phyloP scores from a whole-genome alignment of 371 early-diverging fungal species.

The Mortierella sp. region DNA sequence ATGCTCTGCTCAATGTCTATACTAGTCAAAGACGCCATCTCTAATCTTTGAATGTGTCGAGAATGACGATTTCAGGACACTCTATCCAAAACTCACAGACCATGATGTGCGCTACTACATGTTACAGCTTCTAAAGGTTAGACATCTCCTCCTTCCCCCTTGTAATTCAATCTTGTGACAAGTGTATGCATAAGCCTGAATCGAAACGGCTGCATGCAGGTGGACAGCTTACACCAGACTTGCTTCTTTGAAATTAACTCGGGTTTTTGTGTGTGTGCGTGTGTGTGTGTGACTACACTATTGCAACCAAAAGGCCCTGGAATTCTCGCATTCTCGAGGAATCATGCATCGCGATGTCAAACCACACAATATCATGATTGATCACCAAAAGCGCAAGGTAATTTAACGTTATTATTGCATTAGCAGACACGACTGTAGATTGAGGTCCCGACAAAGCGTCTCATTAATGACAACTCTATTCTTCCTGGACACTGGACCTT shows the following conservation, averaged over 20 bases:
- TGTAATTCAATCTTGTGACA: no score
- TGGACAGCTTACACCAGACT: no score
- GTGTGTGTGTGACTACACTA: not conserved
- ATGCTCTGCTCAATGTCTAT: slow-evolving; percentile 7
- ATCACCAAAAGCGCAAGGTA: slow-evolving; percentile 90
- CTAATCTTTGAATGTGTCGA: slow-evolving; percentile 97
- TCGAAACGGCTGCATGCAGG: not conserved
- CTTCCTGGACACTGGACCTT: slow-evolving; percentile 10
- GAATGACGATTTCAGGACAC: slow-evolving; percentile 75
- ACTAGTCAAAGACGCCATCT: slow-evolving; percentile 90
- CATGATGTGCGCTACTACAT: slow-evolving; percentile 96
- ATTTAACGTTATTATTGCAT: no score
- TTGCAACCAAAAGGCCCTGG: slow-evolving; percentile 77
- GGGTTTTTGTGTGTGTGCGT: not conserved
- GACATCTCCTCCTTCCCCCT: no score
- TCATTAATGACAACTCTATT: not conserved
- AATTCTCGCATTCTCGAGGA: slow-evolving; percentile 97
- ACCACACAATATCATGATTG: slow-evolving; percentile 99
- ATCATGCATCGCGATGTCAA: slow-evolving; percentile 99
- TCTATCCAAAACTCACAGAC: slow-evolving; percentile 82
- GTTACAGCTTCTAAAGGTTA: slow-evolving; percentile 92
- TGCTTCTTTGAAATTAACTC: not conserved
- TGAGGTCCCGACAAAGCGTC: not conserved
- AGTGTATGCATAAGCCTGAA: no score
- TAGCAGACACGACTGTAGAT: no score